Conservation (phyloP, 169 alveolate species). For the Plasmodium yoelii region DNA sequence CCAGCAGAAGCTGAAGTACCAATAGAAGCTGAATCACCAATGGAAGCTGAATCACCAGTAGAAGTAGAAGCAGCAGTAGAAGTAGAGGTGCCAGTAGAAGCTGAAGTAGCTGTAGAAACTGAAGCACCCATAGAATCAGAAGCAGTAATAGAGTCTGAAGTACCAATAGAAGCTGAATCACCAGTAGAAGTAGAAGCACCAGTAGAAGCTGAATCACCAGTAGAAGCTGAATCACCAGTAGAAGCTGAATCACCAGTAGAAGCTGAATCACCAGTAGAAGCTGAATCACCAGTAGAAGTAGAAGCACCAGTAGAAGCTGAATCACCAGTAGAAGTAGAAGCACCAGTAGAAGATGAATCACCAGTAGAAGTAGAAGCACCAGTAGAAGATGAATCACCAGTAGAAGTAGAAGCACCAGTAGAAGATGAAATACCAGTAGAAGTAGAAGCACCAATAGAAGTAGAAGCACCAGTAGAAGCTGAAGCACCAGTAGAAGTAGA, state of each 20-base stretch:
- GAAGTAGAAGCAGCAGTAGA: background rate
- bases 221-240: background rate
- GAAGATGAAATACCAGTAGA: background rate
- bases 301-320: background rate
- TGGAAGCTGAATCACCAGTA: background rate
- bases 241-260: background rate
- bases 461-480: background rate
- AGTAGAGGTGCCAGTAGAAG: background rate
- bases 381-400: background rate
- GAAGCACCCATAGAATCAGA: background rate
- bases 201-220: background rate
- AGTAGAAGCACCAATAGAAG: background rate
- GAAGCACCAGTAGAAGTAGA: background rate
- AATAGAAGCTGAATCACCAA: background rate
- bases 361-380: background rate
- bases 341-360: background rate
- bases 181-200: background rate
- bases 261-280: background rate
- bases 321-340: background rate
- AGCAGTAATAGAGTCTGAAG: background rate
- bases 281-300: background rate
- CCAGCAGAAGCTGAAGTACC: background rate
- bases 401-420: background rate
- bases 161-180: background rate
- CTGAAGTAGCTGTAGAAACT: background rate